phyloP scores from a whole-genome alignment of 192 early-diverging fungal species.

The Coemansia sp. region DNA sequence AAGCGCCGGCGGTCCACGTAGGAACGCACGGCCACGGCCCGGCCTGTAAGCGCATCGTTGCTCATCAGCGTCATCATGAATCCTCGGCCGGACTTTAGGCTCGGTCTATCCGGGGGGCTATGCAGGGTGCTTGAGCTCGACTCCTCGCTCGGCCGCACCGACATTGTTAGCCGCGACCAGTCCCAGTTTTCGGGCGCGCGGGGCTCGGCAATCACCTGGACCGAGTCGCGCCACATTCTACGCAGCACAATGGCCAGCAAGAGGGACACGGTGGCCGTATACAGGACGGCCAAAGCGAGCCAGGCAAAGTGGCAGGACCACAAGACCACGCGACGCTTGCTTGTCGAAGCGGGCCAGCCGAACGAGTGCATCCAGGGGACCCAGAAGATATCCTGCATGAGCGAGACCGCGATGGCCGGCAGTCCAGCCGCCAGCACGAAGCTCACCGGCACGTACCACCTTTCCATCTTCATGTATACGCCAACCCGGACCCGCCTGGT shows the following conservation, averaged over 20 bases:
- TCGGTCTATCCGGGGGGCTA: not conserved
- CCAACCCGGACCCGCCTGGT: conserved; percentile 24
- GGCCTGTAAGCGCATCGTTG: conserved; percentile 7
- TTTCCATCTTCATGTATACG: conserved; percentile 36
- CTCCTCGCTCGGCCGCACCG: conserved; percentile 15
- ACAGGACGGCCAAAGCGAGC: conserved; percentile 29
- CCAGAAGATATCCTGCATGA: conserved; percentile 37
- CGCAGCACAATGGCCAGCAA: conserved; percentile 28
- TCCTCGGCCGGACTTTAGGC: conserved; percentile 6
- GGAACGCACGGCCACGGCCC: conserved; percentile 28
- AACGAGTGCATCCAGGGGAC: conserved; percentile 37
- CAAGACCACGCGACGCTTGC: conserved; percentile 18
- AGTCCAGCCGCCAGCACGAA: conserved; percentile 13
- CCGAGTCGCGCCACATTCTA: conserved; percentile 39
- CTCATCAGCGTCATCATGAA: conserved; percentile 36
- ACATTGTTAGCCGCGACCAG: conserved; percentile 26
- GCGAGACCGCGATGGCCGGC: conserved; percentile 24
- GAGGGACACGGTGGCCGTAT: conserved; percentile 18
- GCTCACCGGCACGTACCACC: conserved; percentile 24
- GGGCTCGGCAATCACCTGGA: conserved; percentile 23
- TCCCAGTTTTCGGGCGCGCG: conserved; percentile 49
- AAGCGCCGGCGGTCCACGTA: conserved; percentile 40
- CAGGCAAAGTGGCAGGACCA: conserved; percentile 46
- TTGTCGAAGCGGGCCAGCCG: conserved; percentile 22
- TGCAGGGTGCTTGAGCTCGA: not conserved